Evolutionary conservation across 352 stramenopile species (phyloP).

Genomic region (Globisporangium irregulare): DNA sequence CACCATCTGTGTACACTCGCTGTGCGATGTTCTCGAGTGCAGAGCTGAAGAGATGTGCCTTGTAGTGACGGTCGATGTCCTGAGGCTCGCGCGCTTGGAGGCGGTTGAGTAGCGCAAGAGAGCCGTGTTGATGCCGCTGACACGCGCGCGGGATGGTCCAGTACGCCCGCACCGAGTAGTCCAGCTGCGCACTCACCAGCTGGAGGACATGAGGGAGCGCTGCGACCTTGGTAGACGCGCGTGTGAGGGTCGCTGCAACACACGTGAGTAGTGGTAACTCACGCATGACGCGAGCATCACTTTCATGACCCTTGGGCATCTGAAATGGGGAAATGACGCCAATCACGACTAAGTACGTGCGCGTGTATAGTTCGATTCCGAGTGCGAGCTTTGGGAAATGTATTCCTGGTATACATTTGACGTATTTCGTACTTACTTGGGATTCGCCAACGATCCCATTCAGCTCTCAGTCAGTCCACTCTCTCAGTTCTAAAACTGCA

Average conservation of each 20-base stretch:
- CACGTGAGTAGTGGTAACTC: background rate
- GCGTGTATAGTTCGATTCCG: too few relatives aligned
- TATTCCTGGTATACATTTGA: too few relatives aligned
- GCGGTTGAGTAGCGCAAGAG: background rate
- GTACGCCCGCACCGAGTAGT: background rate
- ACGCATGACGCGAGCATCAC: background rate
- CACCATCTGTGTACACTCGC: too few relatives aligned
- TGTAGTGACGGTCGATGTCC: slow-evolving; percentile 1
- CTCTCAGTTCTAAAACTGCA: background rate
- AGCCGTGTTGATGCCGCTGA: background rate
- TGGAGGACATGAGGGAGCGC: background rate
- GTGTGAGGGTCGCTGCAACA: background rate
- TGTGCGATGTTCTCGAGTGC: background rate
- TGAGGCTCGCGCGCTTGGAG: slow-evolving; percentile 1
- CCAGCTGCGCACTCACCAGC: background rate
- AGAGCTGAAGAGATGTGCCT: slow-evolving; percentile 3
- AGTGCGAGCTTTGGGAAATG: too few relatives aligned
- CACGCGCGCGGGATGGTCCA: slow-evolving; percentile 6
- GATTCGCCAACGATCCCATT: background rate
- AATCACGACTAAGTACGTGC: too few relatives aligned
- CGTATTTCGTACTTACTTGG: too few relatives aligned
- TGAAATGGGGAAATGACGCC: too few relatives aligned
- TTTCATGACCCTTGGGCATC: too few relatives aligned
- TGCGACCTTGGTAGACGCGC: background rate
- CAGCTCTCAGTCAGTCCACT: background rate